Conservation (phyloP, 2,329 filamentous ascomycete species). For the Exserohilum turcica region DNA sequence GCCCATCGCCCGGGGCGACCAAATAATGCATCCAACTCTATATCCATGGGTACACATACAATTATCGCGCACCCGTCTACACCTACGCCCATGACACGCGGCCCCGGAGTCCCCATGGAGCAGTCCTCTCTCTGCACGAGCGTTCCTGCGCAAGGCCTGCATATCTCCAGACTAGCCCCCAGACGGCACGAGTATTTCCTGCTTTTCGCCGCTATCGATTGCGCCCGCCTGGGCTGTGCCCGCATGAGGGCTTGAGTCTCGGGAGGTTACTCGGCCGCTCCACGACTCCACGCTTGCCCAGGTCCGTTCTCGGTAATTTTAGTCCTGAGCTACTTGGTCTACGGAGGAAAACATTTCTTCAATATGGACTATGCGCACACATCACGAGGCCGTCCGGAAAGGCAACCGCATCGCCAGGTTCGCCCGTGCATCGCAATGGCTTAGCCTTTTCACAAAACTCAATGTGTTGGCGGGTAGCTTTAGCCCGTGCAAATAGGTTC, state of each 20-base stretch:
- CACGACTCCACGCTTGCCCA: conserved; percentile 13
- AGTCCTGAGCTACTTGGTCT: conserved; percentile 13
- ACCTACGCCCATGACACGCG: background rate
- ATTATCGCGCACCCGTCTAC: background rate
- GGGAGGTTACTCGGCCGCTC: conserved; percentile 33
- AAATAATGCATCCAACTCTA: background rate
- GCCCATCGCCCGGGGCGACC: no score
- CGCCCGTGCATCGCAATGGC: background rate
- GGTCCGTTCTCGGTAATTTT: conserved; percentile 26
- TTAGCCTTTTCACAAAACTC: background rate
- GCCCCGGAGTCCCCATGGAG: background rate
- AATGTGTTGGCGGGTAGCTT: conserved; percentile 16
- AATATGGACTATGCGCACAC: conserved; percentile 5
- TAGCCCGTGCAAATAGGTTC: conserved; percentile 15
- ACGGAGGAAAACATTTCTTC: conserved; percentile 15
- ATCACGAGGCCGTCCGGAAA: conserved; percentile 5
- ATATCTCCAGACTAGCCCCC: background rate
- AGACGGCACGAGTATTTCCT: conserved; percentile 1
- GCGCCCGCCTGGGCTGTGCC: conserved; percentile 12
- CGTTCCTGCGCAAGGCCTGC: conserved; percentile 9
- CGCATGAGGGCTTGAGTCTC: conserved; percentile 21
- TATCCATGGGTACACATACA: background rate
- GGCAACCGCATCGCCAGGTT: conserved; percentile 14
- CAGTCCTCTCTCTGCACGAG: background rate
- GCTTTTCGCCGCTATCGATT: conserved; percentile 6